These are phyloP conservation scores for Blastomyces parvus DNA, from an alignment of 2,329 filamentous ascomycete species.

Conservation along the genomic window DNA sequence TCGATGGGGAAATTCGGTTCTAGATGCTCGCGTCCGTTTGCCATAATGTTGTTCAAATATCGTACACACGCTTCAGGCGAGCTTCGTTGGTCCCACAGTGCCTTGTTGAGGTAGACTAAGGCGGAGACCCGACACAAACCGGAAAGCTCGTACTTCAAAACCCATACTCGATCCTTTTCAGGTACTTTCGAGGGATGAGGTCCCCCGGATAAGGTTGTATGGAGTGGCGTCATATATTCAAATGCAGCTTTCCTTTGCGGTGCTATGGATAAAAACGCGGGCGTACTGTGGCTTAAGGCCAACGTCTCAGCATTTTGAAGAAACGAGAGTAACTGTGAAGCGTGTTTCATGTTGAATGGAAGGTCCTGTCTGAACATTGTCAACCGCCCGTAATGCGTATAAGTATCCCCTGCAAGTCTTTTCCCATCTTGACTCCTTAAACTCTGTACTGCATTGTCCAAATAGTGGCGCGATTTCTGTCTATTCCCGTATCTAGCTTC, in stretches of 20 bases:
- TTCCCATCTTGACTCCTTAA: constrained; percentile 23
- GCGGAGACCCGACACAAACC: constrained; percentile 30
- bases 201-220: constrained; percentile 33
- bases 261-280: constrained; percentile 21
- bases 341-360: constrained; percentile 17
- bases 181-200: constrained; percentile 33
- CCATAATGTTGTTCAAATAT: constrained; percentile 24
- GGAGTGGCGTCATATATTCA: constrained; percentile 31
- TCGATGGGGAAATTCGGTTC: constrained; percentile 31
- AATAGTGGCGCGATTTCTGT: constrained; percentile 21
- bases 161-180: constrained; percentile 28
- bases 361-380: constrained; percentile 21
- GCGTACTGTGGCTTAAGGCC: constrained; percentile 24
- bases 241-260: constrained; percentile 27
- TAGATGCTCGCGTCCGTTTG: constrained; percentile 24
- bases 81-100: constrained; percentile 29
- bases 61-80: constrained; percentile 25
- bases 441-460: constrained; percentile 26
- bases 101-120: constrained; percentile 32
- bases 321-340: constrained; percentile 27
- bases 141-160: constrained; percentile 26
- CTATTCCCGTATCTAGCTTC: constrained; percentile 32
- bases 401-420: constrained; percentile 21
- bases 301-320: constrained; percentile 28
- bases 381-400: constrained; percentile 30